A percentile compares a stretch with the other conserved stretches of the same genome.
Conservation (phyloP, 352 stramenopile genomes). For the Phytophthora boehmeriae region DNA sequence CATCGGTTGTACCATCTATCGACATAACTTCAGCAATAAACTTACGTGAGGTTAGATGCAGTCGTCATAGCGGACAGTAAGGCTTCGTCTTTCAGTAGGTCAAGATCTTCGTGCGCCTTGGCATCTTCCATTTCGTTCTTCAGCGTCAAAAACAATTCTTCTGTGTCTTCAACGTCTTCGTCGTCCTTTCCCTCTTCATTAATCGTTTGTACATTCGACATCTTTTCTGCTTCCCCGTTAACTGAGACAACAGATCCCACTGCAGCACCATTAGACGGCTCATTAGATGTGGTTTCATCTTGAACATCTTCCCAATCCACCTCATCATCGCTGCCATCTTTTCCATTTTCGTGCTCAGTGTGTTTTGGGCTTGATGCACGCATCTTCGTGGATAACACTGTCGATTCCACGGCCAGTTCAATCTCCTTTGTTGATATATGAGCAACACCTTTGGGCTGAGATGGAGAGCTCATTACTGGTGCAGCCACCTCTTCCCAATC, state of each 20-base stretch:
- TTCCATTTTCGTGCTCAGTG: not conserved
- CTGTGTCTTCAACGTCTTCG: slow-evolving; percentile 29
- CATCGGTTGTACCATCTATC: not conserved
- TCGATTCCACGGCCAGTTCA: not conserved
- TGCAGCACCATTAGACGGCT: not conserved
- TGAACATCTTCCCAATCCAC: slow-evolving; percentile 61
- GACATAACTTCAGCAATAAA: not conserved
- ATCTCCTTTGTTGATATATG: not conserved
- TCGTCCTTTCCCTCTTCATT: slow-evolving; percentile 6
- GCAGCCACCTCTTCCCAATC: slow-evolving; percentile 34
- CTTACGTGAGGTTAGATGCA: slow-evolving; percentile 84
- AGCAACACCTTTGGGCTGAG: not conserved
- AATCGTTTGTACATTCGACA: not conserved
- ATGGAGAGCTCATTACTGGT: not conserved
- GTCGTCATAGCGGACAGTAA: slow-evolving; percentile 79
- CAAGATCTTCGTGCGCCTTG: slow-evolving; percentile 69
- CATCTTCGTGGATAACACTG: not conserved
- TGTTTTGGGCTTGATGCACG: not conserved
- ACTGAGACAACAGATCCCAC: not conserved
- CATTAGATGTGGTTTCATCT: not conserved
- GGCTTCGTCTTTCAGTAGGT: slow-evolving; percentile 66
- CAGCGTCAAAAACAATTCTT: slow-evolving; percentile 62
- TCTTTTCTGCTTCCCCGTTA: slow-evolving; percentile 1
- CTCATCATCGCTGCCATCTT: slow-evolving; percentile 40
- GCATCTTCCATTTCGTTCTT: slow-evolving; percentile 77